Conservation (phyloP, 176 grass and related monocot species). For the maize (Zea mays) region DNA sequence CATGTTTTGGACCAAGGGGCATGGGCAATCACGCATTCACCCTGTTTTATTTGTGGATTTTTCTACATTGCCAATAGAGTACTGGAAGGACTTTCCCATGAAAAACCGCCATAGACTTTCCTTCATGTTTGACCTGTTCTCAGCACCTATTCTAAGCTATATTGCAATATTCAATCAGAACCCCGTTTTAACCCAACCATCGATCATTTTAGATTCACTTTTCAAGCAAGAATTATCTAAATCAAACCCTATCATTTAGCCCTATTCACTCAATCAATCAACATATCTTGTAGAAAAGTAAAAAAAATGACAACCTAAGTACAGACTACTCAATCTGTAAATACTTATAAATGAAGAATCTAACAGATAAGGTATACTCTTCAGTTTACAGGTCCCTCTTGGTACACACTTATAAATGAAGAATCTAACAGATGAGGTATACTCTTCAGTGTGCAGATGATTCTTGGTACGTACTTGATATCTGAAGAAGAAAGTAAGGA, state of each 20-base stretch:
- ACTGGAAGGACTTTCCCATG: not conserved
- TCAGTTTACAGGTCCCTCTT: constrained; percentile 18
- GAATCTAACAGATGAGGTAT: constrained; percentile 11
- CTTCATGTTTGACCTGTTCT: not conserved
- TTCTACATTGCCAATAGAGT: not conserved
- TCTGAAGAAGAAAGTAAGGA: constrained; percentile 99
- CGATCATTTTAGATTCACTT: not conserved
- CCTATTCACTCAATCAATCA: not conserved
- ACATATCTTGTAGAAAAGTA: not conserved
- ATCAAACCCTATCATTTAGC: not conserved
- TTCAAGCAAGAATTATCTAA: not conserved
- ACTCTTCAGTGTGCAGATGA: constrained; percentile 11
- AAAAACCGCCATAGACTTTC: not conserved
- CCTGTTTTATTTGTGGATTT: constrained; percentile 8
- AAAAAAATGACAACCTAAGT: constrained; percentile 12
- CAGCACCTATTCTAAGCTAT: not conserved
- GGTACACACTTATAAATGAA: constrained; percentile 42
- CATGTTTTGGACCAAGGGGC: not conserved
- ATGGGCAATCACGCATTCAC: not conserved
- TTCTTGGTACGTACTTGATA: constrained; percentile 67
- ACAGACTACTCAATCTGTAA: not conserved
- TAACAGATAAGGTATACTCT: constrained; percentile 1
- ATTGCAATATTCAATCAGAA: constrained; percentile 28
- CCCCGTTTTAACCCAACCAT: not conserved
- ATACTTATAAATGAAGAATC: not conserved